Evolutionary conservation across 2,329 filamentous ascomycete species (phyloP).

Genomic region (Ophiostoma sp.): DNA sequence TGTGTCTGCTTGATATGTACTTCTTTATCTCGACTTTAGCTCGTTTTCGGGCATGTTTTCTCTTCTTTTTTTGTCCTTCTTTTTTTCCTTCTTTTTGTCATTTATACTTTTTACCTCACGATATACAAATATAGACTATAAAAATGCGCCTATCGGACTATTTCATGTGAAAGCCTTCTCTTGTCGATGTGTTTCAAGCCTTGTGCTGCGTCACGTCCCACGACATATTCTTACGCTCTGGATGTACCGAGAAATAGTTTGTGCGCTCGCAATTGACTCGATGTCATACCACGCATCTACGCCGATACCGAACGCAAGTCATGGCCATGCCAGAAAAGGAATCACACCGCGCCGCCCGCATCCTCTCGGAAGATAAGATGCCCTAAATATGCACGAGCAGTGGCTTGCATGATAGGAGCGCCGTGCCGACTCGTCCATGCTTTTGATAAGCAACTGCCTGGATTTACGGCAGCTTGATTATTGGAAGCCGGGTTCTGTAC

Average conservation of each 20-base stretch:
- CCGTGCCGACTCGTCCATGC: neutral
- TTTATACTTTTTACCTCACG: too few species aligned
- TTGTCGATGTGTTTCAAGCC: too few species aligned
- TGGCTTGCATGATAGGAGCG: neutral
- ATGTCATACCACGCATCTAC: too few species aligned
- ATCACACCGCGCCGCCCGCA: constrained; percentile 17
- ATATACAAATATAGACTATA: too few species aligned
- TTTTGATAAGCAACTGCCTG: neutral
- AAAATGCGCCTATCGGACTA: too few species aligned
- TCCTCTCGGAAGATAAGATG: constrained; percentile 15
- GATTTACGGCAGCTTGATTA: neutral
- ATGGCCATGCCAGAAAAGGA: constrained; percentile 7
- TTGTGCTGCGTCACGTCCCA: too few species aligned
- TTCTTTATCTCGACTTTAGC: neutral
- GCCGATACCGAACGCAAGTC: neutral
- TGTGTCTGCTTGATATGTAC: neutral
- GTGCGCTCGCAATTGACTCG: too few species aligned
- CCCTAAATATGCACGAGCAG: constrained; percentile 12
- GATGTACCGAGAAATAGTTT: too few species aligned
- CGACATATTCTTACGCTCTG: too few species aligned
- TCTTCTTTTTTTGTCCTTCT: neutral
- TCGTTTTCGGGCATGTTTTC: neutral
- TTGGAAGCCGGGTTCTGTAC: too few species aligned
- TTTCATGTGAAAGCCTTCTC: too few species aligned
- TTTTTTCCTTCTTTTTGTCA: neutral